Base-by-base conservation (phyloP, 2,329 filamentous ascomycete species). In the Ophiostoma piceae region DNA sequence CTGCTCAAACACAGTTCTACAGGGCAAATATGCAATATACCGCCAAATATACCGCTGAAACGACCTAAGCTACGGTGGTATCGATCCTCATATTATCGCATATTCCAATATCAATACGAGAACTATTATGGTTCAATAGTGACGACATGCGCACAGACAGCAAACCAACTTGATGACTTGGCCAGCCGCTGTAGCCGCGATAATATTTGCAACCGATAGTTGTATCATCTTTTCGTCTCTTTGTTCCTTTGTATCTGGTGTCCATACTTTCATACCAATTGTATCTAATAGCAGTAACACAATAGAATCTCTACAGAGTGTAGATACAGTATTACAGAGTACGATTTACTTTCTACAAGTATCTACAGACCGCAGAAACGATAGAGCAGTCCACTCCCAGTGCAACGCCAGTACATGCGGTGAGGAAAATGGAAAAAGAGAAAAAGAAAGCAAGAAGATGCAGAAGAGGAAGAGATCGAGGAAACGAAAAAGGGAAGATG, bases 341-440 rank as follows among this genome's bases (percentile, higher is more conserved):
- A n/a, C n/a, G n/a, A n/a, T n/a, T n/a, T n/a, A 41, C 11, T 41
- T 3, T 11, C 9, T 22, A 57, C 51, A 26, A 47, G 43, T 57
- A 57, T 7, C 22, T 11, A 22, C 8, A 29, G 22, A 14, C 2
- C 51, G 3, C n/a, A 57, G 22, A 57, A 57, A 14, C 19, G n/a
- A 57, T 26, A 12, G 22, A 12, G 51, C 9, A 57, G 51, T 16
- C 51, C 51, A 57, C 51, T 26, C 22, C 12, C 8, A 22, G 1
- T 57, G 51, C 22, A 22, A 57, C 51, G 22, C 51, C 51, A 57
- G 51, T 57, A 57, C n/a, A 57, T 57, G 51, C 51, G 22, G 51
- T 14, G 11, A 57, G 51, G 4, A n/a, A 57, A 57, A 57, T 57
- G 12, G 51, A 57, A 57, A 57, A 57, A 57, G 51, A 22, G n/a